Evolutionary conservation across 129 eudicot genomes (phyloP).

Genomic region (Kitagawia praeruptora): DNA sequence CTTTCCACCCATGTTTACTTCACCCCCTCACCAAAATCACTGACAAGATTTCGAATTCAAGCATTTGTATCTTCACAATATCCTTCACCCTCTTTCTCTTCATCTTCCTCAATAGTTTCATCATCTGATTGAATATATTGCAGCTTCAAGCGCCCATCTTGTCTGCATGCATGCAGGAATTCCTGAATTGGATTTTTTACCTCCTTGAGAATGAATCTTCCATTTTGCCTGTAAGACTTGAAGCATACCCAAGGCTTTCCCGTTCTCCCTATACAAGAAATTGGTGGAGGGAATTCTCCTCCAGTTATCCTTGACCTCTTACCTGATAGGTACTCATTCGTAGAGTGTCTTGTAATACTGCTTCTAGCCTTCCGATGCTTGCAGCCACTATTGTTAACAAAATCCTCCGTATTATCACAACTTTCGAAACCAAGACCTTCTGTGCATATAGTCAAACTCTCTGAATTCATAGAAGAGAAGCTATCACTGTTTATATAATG

Average conservation of each 20-base stretch:
- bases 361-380: conserved; percentile 9
- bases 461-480: conserved; percentile 49
- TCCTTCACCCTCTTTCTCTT: conserved; percentile 12
- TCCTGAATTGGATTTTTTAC: conserved; percentile 53
- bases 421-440: conserved; percentile 89
- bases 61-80: neutral
- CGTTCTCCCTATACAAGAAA: conserved; percentile 56
- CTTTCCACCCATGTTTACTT: conserved; percentile 6
- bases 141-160: conserved; percentile 66
- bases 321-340: conserved; percentile 11
- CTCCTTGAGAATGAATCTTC: conserved; percentile 68
- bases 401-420: conserved; percentile 43
- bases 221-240: conserved; percentile 42
- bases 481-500: conserved; percentile 27
- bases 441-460: conserved; percentile 50
- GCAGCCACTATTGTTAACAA: conserved; percentile 15
- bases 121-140: conserved; percentile 51
- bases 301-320: conserved; percentile 37
- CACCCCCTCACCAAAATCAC: conserved; percentile 14
- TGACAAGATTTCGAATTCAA: neutral
- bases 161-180: conserved; percentile 52
- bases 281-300: conserved; percentile 73
- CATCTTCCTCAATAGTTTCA: conserved; percentile 29
- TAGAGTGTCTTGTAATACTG: conserved; percentile 13
- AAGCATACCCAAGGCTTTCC: conserved; percentile 63